A percentile compares a stretch with the other conserved stretches of the same genome.
Conservation (phyloP, 257 asterid species). For the Petrea volubilis region DNA sequence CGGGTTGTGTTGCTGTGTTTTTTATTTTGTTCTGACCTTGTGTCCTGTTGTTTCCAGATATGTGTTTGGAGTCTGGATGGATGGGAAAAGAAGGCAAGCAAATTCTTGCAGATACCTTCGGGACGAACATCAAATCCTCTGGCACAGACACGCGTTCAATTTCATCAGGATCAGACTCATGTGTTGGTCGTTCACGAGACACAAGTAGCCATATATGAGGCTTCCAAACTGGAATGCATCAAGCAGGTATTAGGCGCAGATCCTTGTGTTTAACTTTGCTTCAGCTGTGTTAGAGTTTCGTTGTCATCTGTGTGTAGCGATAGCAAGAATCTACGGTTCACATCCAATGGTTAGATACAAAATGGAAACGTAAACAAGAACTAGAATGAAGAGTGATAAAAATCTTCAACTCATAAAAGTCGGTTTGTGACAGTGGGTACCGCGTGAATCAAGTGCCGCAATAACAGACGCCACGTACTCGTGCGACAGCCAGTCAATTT, state of each 20-base stretch:
- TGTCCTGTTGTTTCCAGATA: slow-evolving; percentile 41
- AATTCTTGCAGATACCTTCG: slow-evolving; percentile 43
- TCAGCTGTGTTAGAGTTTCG: neutral
- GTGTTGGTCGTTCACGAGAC: slow-evolving; percentile 63
- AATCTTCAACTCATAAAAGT: neutral
- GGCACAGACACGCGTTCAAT: slow-evolving; percentile 61
- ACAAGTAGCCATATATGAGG: slow-evolving; percentile 56
- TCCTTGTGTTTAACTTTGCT: neutral
- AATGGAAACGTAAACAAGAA: neutral
- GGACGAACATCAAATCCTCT: slow-evolving; percentile 41
- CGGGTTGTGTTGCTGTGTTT: neutral
- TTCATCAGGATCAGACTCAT: slow-evolving; percentile 64
- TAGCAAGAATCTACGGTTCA: neutral
- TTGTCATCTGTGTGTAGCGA: too few species aligned
- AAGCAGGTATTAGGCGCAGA: slow-evolving; percentile 45
- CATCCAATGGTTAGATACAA: neutral
- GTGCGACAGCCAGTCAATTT: slow-evolving; percentile 60
- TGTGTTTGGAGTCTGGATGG: slow-evolving; percentile 59
- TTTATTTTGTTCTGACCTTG: slow-evolving; percentile 7
- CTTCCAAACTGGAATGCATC: slow-evolving; percentile 53
- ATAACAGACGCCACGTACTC: slow-evolving; percentile 73
- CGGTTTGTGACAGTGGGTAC: slow-evolving; percentile 52
- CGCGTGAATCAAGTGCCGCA: slow-evolving; percentile 39
- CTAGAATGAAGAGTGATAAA: neutral
- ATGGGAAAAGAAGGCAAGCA: slow-evolving; percentile 61